Evolutionary conservation across 2,329 filamentous ascomycete species (phyloP), one percentile per base, ranked within the genome.

Genomic region (Microcyclosporella mali): DNA sequence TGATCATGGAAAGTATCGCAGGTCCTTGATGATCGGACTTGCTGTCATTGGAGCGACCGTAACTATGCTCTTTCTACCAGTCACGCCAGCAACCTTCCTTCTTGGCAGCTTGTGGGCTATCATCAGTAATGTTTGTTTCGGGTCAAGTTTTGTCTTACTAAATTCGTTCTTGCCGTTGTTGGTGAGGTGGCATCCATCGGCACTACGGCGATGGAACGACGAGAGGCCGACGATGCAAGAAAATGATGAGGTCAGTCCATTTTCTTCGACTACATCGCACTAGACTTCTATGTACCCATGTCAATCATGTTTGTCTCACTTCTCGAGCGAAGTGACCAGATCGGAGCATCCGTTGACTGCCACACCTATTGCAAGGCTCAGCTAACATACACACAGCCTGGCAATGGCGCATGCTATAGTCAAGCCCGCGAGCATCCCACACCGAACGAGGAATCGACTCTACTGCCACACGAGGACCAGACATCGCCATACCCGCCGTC

Each of bases 111-210:
- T 97, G 2, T 74, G 95, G 46, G 89, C 92, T 21, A 87, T 97
- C 51, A 71, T 97, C 37, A 85, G 89, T 28, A 97, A 97, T 63
- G 94, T 88, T 1, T 90, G 88, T 33, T 94, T 95, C 60, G 92
- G 92, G 16, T 88, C 89, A 12, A 95, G 88, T 0, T 97, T 95
- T 63, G 92, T 98, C 2, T 75, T 98, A 10, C 71, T 98, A 34
- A 98, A 98, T 67, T 95, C 89, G 0, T 98, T 95, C 58, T 71
- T 98, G 33, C 92, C 92, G 0, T 72, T 98, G 7, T 75, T 98
- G 8, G 92, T 97, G 44, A 79, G 90, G 35, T 81, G 94, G 60
- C 88, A 97, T 63, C 46, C 44, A 6, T 28, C 36, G 15, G 51
- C 31, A 40, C 35, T 12, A n/a, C 43, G 18, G 32, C 11, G 33